These are phyloP conservation scores for Geranomyces michiganensis DNA, from an alignment of 192 early-diverging fungal genomes.

Conservation along the genomic window DNA sequence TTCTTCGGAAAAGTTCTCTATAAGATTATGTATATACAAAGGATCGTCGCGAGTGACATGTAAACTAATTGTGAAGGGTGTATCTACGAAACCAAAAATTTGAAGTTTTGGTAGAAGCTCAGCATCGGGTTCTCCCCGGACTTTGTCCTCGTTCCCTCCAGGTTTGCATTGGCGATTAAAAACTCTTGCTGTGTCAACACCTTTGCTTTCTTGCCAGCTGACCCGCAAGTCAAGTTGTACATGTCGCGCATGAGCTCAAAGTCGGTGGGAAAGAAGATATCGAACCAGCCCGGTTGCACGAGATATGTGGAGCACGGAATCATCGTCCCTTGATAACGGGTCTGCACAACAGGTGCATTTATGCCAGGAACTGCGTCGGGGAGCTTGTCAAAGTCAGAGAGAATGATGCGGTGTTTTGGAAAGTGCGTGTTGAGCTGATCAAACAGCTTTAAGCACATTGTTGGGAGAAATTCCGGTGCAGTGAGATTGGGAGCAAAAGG, in stretches of 20 bases:
- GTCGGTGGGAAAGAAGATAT: constrained; percentile 98
- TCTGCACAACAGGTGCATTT: constrained; percentile 94
- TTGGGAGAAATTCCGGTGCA: constrained; percentile 86
- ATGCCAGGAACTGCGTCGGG: constrained; percentile 83
- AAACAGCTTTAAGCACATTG: constrained; percentile 67
- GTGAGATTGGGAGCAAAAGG: constrained; percentile 90
- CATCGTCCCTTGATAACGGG: constrained; percentile 85
- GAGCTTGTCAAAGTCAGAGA: constrained; percentile 87
- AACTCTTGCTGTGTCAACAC: constrained; percentile 81
- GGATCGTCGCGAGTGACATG: no score
- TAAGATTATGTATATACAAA: no score
- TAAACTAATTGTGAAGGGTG: no score
- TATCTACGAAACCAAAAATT: constrained; percentile 55
- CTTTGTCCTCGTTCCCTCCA: constrained; percentile 73
- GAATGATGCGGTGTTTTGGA: constrained; percentile 81
- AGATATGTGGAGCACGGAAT: constrained; percentile 94
- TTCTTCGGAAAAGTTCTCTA: no score
- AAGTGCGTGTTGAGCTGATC: constrained; percentile 79
- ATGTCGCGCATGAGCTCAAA: constrained; percentile 83
- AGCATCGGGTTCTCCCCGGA: constrained; percentile 96
- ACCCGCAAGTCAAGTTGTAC: constrained; percentile 59
- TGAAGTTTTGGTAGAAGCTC: constrained; percentile 91
- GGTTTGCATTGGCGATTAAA: constrained; percentile 73
- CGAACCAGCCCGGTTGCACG: constrained; percentile 97
- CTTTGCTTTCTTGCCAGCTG: constrained; percentile 24